A percentile compares a stretch with the other conserved stretches of the same genome.
Conservation (phyloP, 805 yeast species). For the Ogataea philodendri region DNA sequence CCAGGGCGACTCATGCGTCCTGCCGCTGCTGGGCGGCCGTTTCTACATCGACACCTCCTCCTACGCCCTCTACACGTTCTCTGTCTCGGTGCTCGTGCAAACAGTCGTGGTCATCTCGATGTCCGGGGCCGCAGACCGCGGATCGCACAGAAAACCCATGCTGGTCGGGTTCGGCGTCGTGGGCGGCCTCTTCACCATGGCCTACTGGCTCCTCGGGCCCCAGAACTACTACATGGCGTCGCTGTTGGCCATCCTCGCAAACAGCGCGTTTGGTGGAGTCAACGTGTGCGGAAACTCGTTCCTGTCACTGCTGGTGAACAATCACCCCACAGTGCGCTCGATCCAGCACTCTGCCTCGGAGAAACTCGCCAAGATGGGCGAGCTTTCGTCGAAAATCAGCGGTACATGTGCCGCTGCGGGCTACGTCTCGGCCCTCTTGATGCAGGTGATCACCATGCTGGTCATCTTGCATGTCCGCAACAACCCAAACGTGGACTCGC, state of each 20-base stretch:
- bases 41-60: constrained; percentile 67
- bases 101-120: constrained; percentile 67
- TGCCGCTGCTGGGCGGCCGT: constrained; percentile 31
- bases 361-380: constrained; percentile 30
- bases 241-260: constrained; percentile 57
- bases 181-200: constrained; percentile 56
- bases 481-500: constrained; percentile 22
- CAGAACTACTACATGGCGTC: constrained; percentile 49
- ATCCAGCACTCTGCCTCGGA: constrained; percentile 4
- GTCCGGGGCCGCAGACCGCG: constrained; percentile 70
- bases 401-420: constrained; percentile 75
- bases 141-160: constrained; percentile 55
- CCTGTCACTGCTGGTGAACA: constrained; percentile 57
- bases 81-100: constrained; percentile 69
- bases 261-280: constrained; percentile 72
- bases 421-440: constrained; percentile 64
- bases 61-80: constrained; percentile 70
- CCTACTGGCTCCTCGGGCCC: constrained; percentile 39
- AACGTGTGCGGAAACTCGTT: constrained; percentile 78
- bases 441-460: constrained; percentile 58
- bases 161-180: constrained; percentile 54
- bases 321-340: constrained; percentile 26
- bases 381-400: constrained; percentile 49
- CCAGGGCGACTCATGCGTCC: constrained; percentile 30
- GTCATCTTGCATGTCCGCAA: constrained; percentile 31